A percentile compares a stretch with the other conserved stretches of the same genome.
phyloP scores from a whole-genome alignment of 2,329 filamentous ascomycete genomes.

The Xylariomycetidae sp. region DNA sequence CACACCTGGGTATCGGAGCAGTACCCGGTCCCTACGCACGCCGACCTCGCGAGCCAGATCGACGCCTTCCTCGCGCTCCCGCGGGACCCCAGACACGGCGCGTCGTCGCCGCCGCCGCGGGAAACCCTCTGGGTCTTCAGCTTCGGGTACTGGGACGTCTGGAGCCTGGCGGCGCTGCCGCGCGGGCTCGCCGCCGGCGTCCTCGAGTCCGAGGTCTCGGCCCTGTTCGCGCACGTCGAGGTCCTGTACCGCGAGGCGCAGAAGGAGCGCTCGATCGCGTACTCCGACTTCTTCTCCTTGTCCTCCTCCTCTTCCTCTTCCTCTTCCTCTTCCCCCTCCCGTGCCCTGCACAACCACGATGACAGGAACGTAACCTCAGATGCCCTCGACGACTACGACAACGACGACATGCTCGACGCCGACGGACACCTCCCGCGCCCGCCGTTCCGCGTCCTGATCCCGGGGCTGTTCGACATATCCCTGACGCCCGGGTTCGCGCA shows the following conservation, averaged over 20 bases:
- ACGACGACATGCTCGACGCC: constrained; percentile 22
- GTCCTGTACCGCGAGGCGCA: constrained; percentile 40
- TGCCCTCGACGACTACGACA: constrained; percentile 36
- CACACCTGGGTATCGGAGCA: constrained; percentile 36
- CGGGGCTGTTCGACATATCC: constrained; percentile 48
- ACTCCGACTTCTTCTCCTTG: constrained; percentile 37
- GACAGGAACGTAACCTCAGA: too few relatives aligned
- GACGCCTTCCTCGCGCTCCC: constrained; percentile 39
- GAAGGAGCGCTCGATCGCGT: constrained; percentile 38
- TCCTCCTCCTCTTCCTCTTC: constrained; percentile 16
- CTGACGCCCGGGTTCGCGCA: constrained; percentile 48
- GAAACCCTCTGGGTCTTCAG: constrained; percentile 50
- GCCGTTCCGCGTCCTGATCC: constrained; percentile 47
- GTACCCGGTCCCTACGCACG: constrained; percentile 35
- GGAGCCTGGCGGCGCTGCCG: constrained; percentile 46
- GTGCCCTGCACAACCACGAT: too few relatives aligned
- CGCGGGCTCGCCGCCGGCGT: constrained; percentile 30
- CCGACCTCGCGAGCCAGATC: constrained; percentile 42
- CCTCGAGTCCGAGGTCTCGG: constrained; percentile 31
- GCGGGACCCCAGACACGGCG: too few relatives aligned
- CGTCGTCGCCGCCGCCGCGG: constrained; percentile 28
- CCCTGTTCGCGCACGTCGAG: constrained; percentile 43
- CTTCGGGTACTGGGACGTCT: constrained; percentile 52
- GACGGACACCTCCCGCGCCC: constrained; percentile 20
- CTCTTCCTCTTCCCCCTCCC: too few relatives aligned